Evolutionary conservation across 164 flowering plant genomes (phyloP).

Genomic region (Umbellularia californica): DNA sequence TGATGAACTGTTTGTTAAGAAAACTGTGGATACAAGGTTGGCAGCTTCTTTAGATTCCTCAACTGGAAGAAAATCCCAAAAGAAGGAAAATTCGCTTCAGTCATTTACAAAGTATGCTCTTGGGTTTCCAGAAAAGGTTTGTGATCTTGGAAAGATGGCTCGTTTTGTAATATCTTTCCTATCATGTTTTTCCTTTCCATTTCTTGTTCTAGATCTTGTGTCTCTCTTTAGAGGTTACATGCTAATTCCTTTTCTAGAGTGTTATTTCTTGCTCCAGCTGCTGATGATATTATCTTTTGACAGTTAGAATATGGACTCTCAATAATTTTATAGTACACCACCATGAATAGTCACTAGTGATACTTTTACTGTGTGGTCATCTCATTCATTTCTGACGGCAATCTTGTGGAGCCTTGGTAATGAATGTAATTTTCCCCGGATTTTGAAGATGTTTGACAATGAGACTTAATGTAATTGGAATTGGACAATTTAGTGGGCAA

Average conservation of each 20-base stretch:
- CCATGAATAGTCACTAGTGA: too few species aligned
- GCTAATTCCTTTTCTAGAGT: background rate
- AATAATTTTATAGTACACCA: background rate
- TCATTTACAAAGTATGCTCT: conserved; percentile 5
- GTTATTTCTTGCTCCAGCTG: background rate
- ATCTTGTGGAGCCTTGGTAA: too few species aligned
- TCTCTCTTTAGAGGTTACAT: too few species aligned
- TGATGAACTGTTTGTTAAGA: conserved; percentile 6
- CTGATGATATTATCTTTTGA: background rate
- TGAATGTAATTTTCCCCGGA: too few species aligned
- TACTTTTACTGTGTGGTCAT: too few species aligned
- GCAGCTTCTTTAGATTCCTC: background rate
- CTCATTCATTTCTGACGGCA: too few species aligned
- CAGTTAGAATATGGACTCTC: background rate
- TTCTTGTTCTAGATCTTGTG: background rate
- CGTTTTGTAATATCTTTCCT: background rate
- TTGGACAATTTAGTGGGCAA: too few species aligned
- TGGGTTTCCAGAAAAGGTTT: conserved; percentile 13
- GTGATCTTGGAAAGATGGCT: background rate
- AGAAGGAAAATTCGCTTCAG: conserved; percentile 7
- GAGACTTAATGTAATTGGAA: too few species aligned
- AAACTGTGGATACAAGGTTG: background rate
- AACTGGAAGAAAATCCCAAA: background rate
- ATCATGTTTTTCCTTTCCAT: background rate
- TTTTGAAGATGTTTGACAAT: too few species aligned